Percentiles rank a stretch among this genome's conserved stretches.
Conservation (phyloP, 2,329 filamentous ascomycete genomes). For the Xylariaceae sp. region DNA sequence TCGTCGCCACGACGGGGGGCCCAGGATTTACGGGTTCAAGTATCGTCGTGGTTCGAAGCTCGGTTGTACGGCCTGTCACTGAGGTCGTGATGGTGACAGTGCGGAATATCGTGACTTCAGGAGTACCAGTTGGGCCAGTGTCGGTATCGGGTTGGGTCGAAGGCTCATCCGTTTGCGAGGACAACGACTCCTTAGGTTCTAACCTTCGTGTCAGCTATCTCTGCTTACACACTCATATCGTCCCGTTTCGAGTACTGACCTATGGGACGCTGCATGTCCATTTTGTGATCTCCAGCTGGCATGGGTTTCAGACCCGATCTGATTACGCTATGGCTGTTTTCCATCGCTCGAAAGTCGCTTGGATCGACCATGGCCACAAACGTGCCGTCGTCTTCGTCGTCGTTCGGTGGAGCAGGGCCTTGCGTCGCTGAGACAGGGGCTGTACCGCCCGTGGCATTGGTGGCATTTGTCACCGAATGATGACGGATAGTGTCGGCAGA, state of each 20-base stretch:
- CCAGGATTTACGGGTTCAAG: neutral
- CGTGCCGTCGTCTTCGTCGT: neutral
- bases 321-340: neutral
- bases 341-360: neutral
- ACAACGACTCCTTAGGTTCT: neutral
- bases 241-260: neutral
- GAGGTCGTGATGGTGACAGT: slow-evolving; percentile 10
- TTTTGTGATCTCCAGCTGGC: neutral
- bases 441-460: no score
- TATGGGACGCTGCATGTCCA: neutral
- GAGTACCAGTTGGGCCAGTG: neutral
- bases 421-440: neutral
- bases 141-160: neutral
- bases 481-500: slow-evolving; percentile 10
- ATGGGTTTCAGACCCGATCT: neutral
- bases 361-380: neutral
- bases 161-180: neutral
- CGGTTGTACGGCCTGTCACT: slow-evolving; percentile 4
- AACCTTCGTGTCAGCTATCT: slow-evolving; percentile 1
- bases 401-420: neutral
- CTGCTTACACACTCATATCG: no score
- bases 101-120: slow-evolving; percentile 4
- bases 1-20: neutral
- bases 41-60: slow-evolving; percentile 4
- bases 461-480: neutral